A percentile compares a stretch with the other conserved stretches of the same genome.
Conservation (phyloP, 108 stramenopile genomes). For the Pseudonitzschia multiseries region DNA sequence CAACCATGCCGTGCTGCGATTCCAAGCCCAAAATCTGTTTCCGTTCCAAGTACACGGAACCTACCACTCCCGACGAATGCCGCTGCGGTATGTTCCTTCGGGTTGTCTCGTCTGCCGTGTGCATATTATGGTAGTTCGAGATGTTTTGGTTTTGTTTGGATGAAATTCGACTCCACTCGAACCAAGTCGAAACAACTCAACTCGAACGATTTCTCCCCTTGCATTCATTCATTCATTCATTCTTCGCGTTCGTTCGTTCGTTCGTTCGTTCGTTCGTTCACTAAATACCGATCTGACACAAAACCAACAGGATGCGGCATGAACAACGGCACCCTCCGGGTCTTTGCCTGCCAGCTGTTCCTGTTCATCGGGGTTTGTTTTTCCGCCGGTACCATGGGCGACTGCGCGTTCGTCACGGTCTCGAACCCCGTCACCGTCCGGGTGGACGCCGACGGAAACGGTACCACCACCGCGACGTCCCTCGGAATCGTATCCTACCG, state of each 20-base stretch:
- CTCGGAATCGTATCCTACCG: neutral
- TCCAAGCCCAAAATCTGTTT: no score
- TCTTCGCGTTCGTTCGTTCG: neutral
- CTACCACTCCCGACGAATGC: conserved; percentile 2
- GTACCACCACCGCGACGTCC: neutral
- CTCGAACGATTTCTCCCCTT: no score
- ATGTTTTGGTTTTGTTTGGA: no score
- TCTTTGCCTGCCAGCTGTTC: neutral
- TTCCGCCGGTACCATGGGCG: neutral
- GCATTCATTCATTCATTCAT: no score
- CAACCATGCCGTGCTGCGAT: no score
- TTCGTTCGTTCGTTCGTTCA: no score
- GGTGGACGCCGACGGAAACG: no score
- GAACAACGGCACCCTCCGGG: neutral
- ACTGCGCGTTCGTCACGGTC: neutral
- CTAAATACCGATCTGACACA: no score
- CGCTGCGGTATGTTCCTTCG: conserved; percentile 1
- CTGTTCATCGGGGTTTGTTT: neutral
- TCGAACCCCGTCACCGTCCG: neutral
- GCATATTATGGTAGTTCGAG: no score
- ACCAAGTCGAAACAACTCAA: no score
- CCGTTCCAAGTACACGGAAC: neutral
- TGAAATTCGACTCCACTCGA: no score
- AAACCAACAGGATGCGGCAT: neutral
- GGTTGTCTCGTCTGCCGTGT: neutral